phyloP scores from a whole-genome alignment of 345 rosid genomes.

The Triadica sebifera region DNA sequence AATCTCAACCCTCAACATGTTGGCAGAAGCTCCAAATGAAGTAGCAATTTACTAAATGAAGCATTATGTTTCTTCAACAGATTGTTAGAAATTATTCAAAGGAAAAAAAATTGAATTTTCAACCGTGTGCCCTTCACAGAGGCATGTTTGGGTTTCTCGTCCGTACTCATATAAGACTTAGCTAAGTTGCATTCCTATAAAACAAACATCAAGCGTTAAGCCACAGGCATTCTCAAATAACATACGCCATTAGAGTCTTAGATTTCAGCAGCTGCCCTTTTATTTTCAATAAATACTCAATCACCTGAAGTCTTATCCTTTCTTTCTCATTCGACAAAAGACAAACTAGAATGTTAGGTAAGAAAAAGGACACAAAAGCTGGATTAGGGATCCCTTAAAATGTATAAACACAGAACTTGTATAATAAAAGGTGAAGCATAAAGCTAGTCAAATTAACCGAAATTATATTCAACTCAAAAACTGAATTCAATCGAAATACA shows the following conservation, averaged over 20 bases:
- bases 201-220: not conserved
- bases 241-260: not conserved
- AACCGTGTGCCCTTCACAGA: not conserved
- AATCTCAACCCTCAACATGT: not conserved
- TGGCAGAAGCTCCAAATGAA: not conserved
- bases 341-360: constrained; percentile 14
- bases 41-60: not conserved
- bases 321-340: constrained; percentile 3
- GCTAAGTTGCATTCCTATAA: not conserved
- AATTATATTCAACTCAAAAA: constrained; percentile 16
- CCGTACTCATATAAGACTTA: not conserved
- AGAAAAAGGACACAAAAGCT: constrained; percentile 13
- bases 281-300: not conserved
- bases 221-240: not conserved
- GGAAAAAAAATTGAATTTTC: not conserved
- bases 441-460: constrained; percentile 15
- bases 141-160: not conserved
- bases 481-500: constrained; percentile 16
- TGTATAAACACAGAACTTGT: constrained; percentile 17
- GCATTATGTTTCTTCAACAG: not conserved
- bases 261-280: not conserved
- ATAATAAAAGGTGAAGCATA: constrained; percentile 11
- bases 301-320: not conserved
- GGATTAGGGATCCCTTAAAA: constrained; percentile 42
- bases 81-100: not conserved